Conservation (phyloP, 139 green algal species). For the Chlorella sp. region DNA sequence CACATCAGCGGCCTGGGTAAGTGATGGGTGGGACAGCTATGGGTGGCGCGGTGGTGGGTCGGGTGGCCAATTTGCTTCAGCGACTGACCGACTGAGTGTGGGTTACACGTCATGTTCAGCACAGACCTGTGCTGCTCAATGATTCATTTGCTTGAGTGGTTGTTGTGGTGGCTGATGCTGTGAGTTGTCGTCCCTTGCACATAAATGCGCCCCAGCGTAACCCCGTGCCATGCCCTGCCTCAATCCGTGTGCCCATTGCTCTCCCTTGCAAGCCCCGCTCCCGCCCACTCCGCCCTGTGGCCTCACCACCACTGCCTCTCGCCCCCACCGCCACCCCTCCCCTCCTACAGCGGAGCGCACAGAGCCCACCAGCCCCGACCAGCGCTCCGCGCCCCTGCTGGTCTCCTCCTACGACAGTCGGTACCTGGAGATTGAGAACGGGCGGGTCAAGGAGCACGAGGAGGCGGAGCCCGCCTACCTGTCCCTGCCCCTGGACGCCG, state of each 20-base stretch:
- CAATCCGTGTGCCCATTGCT: too few relatives aligned
- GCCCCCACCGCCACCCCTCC: background rate
- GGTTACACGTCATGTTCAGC: too few relatives aligned
- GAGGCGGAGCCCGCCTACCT: background rate
- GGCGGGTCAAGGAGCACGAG: background rate
- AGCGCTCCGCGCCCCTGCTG: background rate
- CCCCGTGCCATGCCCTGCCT: too few relatives aligned
- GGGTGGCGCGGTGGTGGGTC: background rate
- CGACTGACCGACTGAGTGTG: too few relatives aligned
- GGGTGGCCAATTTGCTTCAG: background rate
- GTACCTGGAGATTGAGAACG: background rate
- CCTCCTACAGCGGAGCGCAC: background rate
- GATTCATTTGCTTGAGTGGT: too few relatives aligned
- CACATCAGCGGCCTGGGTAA: conserved; percentile 1
- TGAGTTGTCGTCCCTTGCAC: too few relatives aligned
- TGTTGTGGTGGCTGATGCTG: too few relatives aligned
- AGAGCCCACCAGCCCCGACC: background rate
- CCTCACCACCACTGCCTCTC: background rate
- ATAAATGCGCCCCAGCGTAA: too few relatives aligned
- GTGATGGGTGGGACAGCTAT: background rate
- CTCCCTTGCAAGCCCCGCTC: background rate
- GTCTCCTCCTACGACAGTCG: background rate
- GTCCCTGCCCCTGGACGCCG: background rate
- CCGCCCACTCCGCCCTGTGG: background rate
- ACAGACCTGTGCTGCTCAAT: too few relatives aligned